phyloP scores from a whole-genome alignment of 2,329 filamentous ascomycete genomes.

The Phialocephala sp. region DNA sequence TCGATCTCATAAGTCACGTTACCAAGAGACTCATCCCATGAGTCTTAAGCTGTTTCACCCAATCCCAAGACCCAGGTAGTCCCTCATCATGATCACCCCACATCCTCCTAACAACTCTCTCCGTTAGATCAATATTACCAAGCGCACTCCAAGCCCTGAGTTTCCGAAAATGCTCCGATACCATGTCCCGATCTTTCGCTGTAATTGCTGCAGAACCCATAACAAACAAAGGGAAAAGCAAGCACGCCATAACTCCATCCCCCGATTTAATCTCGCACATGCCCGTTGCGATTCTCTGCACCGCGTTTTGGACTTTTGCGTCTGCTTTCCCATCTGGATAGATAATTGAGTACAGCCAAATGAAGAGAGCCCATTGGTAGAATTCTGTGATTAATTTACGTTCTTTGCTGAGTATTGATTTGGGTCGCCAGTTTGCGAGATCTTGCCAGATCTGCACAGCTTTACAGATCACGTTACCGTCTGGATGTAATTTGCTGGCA shows the following conservation, averaged over 20 bases:
- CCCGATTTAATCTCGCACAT: constrained; percentile 28
- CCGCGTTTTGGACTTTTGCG: constrained; percentile 22
- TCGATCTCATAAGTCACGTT: constrained; percentile 16
- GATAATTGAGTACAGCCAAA: constrained; percentile 35
- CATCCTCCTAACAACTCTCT: constrained; percentile 26
- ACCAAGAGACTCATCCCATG: constrained; percentile 29
- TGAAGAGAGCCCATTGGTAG: constrained; percentile 30
- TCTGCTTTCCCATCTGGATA: constrained; percentile 21
- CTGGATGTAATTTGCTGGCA: constrained; percentile 1
- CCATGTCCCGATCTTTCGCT: constrained; percentile 20
- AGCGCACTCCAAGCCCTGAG: constrained; percentile 31
- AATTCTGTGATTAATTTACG: constrained; percentile 22
- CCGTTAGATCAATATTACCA: constrained; percentile 32
- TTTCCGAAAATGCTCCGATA: constrained; percentile 26
- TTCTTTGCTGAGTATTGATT: constrained; percentile 8
- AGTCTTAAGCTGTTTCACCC: constrained; percentile 30
- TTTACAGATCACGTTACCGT: constrained; percentile 20
- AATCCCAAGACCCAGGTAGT: constrained; percentile 27
- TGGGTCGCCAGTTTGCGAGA: constrained; percentile 28
- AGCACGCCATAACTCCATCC: constrained; percentile 29
- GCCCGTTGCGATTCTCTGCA: constrained; percentile 17
- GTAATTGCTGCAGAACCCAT: constrained; percentile 26
- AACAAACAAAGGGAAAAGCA: constrained; percentile 37
- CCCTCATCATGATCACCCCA: constrained; percentile 30
- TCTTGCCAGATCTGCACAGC: constrained; percentile 30